A percentile compares a stretch with the other conserved stretches of the same genome.
These are phyloP conservation scores for Metschnikowia lochheadii DNA, from an alignment of 805 yeast species.

Conservation along the genomic window DNA sequence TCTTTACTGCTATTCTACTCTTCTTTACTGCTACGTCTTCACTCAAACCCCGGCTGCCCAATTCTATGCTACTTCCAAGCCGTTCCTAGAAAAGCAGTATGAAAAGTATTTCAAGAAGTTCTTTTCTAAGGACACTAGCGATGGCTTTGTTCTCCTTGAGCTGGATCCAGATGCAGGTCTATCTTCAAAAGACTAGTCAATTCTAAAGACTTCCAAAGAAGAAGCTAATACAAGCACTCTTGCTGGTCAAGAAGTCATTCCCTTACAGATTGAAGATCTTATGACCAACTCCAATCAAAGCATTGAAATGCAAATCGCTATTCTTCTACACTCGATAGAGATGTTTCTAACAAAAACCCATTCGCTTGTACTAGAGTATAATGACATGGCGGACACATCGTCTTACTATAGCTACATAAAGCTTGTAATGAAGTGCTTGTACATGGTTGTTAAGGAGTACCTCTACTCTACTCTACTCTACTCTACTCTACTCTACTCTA, in stretches of 20 bases:
- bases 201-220: not conserved
- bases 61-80: conserved; percentile 14
- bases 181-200: not conserved
- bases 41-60: conserved; percentile 4
- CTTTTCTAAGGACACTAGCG: conserved; percentile 9
- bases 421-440: conserved; percentile 13
- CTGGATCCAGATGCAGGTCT: conserved; percentile 8
- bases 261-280: not conserved
- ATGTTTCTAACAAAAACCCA: conserved; percentile 12
- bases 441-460: conserved; percentile 27
- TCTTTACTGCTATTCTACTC: too few relatives aligned
- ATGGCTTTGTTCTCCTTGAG: conserved; percentile 12
- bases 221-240: not conserved
- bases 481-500: too few relatives aligned
- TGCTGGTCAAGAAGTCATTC: not conserved
- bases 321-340: conserved; percentile 11
- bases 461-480: too few relatives aligned
- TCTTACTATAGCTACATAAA: conserved; percentile 11
- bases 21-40: too few relatives aligned
- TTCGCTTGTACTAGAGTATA: conserved; percentile 11
- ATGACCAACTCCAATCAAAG: not conserved
- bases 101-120: conserved; percentile 12
- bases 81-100: conserved; percentile 15
- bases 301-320: conserved; percentile 6
- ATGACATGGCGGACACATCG: conserved; percentile 10